Evolutionary conservation across 2,329 filamentous ascomycete species (phyloP), one percentile per base, ranked within the genome.

Genomic region (Cladophialophora psammophila): DNA sequence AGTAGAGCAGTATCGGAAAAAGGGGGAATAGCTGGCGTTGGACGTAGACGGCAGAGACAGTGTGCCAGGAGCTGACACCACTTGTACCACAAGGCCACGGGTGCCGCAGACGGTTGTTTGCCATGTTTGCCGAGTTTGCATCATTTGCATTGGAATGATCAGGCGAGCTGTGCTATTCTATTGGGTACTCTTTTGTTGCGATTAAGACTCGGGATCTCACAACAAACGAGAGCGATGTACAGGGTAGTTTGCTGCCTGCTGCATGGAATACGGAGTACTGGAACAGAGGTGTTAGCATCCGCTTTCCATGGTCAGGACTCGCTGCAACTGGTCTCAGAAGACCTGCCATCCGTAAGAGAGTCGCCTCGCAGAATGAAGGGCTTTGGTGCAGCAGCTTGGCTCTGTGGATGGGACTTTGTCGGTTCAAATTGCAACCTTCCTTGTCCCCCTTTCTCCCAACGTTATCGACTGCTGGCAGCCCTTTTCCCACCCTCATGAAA

Each of bases 91-190:
- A 26, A 26, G 26, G 26, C 26, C 2, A 26, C 26, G 3, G 26
- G 26, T 26, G 26, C 26, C 26, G 26, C 2, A 26, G 26, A 26
- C 26, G 15, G 20, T 2, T 57, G 58, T 36, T 60, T 61, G 32
- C 9, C n/a, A 10, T 5, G 58, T 60, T 60, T 60, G 58, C 45
- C 2, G 34, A 20, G 59, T 61, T 60, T 60, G 31, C 52, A 34
- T 6, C 45, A 26, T 50, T 50, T 50, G 45, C 18, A 50, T 50
- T 50, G 20, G 2, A 2, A 26, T 9, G 8, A 50, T n/a, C 45
- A 13, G 36, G 13, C 40, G 15, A 42, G 40, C 40, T 42, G 40
- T 12, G 20, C 10, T 50, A 13, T 45, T 7, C 45, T n/a, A n/a
- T n/a, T n/a, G n/a, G n/a, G n/a, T n/a, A 26, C 45, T 26, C 18